Evolutionary conservation across 23 red algal genomes (phyloP).

Genomic region (Gracilariopsis chorda): DNA sequence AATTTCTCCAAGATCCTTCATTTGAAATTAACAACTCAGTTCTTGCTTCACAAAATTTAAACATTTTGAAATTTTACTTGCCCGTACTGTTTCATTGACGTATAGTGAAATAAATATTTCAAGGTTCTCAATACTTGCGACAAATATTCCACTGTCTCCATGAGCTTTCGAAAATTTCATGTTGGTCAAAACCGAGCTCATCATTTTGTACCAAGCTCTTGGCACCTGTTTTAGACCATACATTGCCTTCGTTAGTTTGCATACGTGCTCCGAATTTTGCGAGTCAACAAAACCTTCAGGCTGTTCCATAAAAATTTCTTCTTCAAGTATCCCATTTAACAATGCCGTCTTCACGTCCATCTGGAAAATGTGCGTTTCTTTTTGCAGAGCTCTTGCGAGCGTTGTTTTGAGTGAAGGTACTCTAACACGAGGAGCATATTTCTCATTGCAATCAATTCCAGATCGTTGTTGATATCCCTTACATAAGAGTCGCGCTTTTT

Average conservation of each 20-base stretch:
- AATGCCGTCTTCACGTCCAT: background rate
- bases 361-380: background rate
- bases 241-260: background rate
- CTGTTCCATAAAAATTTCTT: background rate
- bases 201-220: background rate
- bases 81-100: background rate
- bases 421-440: background rate
- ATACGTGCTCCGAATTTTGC: background rate
- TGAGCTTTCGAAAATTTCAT: no score
- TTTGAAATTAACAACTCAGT: background rate
- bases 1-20: background rate
- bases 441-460: slow-evolving; percentile 5
- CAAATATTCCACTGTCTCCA: background rate
- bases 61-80: background rate
- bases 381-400: background rate
- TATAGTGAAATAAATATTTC: background rate
- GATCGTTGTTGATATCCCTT: background rate
- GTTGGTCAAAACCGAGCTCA: no score
- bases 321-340: background rate
- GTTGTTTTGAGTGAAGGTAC: background rate
- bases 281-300: background rate
- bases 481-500: no score
- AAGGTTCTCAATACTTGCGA: background rate
- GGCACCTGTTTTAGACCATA: slow-evolving; percentile 8
- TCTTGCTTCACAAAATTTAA: background rate